Conservation (phyloP, 2,329 filamentous ascomycete genomes). For the Monilinia fructigena region DNA sequence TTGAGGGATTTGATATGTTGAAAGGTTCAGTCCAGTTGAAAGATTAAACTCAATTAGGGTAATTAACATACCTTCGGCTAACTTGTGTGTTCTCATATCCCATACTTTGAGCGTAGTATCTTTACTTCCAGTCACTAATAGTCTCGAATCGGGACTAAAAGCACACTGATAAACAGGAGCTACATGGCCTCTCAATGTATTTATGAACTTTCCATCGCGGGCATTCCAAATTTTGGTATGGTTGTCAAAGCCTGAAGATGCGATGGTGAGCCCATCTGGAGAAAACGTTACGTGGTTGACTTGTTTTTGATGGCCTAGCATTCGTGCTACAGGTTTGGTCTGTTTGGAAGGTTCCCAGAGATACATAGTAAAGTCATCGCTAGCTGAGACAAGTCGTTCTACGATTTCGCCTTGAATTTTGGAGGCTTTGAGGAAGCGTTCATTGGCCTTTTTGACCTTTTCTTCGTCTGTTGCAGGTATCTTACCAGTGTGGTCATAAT, state of each 20-base stretch:
- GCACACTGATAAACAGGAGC: constrained; percentile 89
- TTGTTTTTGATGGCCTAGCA: constrained; percentile 94
- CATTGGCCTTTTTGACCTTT: constrained; percentile 71
- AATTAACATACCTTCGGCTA: constrained; percentile 51
- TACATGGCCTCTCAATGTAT: constrained; percentile 84
- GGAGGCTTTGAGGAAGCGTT: constrained; percentile 83
- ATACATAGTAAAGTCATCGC: constrained; percentile 95
- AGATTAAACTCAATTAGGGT: no score
- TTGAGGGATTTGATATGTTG: no score
- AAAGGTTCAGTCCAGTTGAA: no score
- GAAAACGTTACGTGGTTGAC: constrained; percentile 96
- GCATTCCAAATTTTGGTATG: constrained; percentile 91
- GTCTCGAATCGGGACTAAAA: constrained; percentile 88
- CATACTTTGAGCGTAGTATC: constrained; percentile 91
- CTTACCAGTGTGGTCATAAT: constrained; percentile 76
- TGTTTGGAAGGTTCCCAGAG: constrained; percentile 82
- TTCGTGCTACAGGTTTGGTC: constrained; percentile 80
- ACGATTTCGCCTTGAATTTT: constrained; percentile 72
- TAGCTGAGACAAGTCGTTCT: constrained; percentile 85
- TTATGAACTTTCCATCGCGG: constrained; percentile 73
- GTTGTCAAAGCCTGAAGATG: constrained; percentile 89
- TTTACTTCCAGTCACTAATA: constrained; percentile 83
- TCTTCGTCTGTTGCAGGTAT: constrained; percentile 67
- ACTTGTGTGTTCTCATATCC: constrained; percentile 82
- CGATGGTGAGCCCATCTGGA: constrained; percentile 82